Evolutionary conservation across 305 asterid genomes (phyloP).

Genomic region (Ilex paraguariensis): DNA sequence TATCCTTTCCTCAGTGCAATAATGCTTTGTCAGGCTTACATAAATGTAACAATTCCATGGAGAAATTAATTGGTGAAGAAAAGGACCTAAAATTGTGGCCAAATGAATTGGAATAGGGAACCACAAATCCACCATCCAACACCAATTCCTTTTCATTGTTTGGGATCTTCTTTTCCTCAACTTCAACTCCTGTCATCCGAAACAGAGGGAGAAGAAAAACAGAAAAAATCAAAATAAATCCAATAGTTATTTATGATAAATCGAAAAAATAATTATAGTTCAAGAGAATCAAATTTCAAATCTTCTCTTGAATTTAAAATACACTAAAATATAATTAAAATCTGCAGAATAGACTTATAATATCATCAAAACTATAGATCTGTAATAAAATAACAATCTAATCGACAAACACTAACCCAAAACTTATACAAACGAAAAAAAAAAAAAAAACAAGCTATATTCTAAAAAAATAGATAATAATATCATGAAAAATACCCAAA

Average conservation of each 20-base stretch:
- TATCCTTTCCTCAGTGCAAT: not conserved
- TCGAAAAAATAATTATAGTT: not conserved
- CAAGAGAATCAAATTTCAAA: not conserved
- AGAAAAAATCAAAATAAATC: not conserved
- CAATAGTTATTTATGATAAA: not conserved
- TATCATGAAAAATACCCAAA: not conserved
- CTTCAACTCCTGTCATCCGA: slow-evolving; percentile 33
- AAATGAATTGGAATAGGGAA: slow-evolving; percentile 69
- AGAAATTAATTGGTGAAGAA: not conserved
- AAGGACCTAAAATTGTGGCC: slow-evolving; percentile 69
- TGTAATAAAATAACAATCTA: not conserved
- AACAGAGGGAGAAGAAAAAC: not conserved
- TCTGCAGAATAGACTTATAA: too few relatives aligned
- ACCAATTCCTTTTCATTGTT: slow-evolving; percentile 31
- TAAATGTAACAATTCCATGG: too few relatives aligned
- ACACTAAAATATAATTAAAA: too few relatives aligned
- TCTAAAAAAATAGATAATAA: not conserved
- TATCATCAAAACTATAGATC: slow-evolving; percentile 4
- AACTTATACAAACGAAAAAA: too few relatives aligned
- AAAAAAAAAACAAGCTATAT: not conserved
- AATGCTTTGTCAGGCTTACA: too few relatives aligned
- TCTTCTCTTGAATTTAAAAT: too few relatives aligned
- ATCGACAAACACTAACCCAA: not conserved
- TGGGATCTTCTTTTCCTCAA: slow-evolving; percentile 30
- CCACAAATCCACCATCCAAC: slow-evolving; percentile 46